Evolutionary conservation across 2,329 filamentous ascomycete species (phyloP).

Genomic region (Volutella citrinella): DNA sequence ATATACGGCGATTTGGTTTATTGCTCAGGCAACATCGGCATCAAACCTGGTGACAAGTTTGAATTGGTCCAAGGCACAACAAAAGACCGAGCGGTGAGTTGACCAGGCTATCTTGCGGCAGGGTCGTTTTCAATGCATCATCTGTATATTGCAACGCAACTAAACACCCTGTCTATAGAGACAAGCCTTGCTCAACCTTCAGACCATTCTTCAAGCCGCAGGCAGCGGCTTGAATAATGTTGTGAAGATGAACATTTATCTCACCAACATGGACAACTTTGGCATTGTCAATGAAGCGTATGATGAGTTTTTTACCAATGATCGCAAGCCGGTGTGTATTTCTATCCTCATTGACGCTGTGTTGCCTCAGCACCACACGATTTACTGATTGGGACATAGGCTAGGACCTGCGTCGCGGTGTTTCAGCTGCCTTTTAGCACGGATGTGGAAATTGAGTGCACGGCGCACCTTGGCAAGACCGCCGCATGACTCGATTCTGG

Average conservation of each 20-base stretch:
- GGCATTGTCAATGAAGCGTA: slow-evolving; percentile 56
- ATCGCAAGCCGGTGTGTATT: slow-evolving; percentile 44
- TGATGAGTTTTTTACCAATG: slow-evolving; percentile 43
- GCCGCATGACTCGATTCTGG: too few relatives aligned
- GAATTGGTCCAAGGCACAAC: slow-evolving; percentile 55
- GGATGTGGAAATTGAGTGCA: slow-evolving; percentile 73
- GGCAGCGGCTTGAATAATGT: slow-evolving; percentile 58
- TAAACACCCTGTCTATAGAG: too few relatives aligned
- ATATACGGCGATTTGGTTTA: slow-evolving; percentile 66
- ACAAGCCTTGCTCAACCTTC: slow-evolving; percentile 57
- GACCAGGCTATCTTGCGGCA: too few relatives aligned
- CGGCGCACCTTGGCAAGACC: too few relatives aligned
- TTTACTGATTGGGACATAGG: slow-evolving; percentile 36
- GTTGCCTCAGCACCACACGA: too few relatives aligned
- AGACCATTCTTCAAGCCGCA: slow-evolving; percentile 56
- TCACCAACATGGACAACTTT: slow-evolving; percentile 65
- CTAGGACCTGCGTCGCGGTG: slow-evolving; percentile 68
- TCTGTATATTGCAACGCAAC: too few relatives aligned
- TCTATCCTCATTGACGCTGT: too few relatives aligned
- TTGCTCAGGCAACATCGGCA: slow-evolving; percentile 62
- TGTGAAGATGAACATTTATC: slow-evolving; percentile 66
- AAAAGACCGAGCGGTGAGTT: slow-evolving; percentile 42
- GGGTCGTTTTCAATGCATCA: too few relatives aligned
- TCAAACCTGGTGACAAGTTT: slow-evolving; percentile 49
- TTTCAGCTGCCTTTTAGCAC: slow-evolving; percentile 68